phyloP scores from a whole-genome alignment of 192 early-diverging fungal genomes.

The Paraglomus brasilianum region DNA sequence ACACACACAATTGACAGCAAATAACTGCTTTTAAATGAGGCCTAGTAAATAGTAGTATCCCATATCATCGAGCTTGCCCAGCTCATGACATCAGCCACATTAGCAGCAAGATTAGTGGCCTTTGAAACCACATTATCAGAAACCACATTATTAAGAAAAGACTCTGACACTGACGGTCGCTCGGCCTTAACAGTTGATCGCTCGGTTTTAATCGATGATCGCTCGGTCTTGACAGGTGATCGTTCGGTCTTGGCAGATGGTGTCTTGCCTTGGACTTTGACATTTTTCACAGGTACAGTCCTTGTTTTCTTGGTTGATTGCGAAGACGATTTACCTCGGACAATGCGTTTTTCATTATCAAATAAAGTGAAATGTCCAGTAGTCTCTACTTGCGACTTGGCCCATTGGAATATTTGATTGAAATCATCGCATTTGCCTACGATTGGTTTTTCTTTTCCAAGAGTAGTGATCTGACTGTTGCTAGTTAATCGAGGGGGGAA shows the following conservation, averaged over 20 bases:
- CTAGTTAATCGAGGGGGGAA: too few relatives aligned
- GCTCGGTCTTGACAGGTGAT: not conserved
- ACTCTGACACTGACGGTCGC: not conserved
- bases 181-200: not conserved
- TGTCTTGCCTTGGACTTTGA: not conserved
- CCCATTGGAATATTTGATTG: constrained; percentile 24
- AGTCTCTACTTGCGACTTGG: constrained; percentile 25
- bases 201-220: not conserved
- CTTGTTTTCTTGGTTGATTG: not conserved
- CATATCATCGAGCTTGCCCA: constrained; percentile 30
- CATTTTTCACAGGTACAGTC: not conserved
- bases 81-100: constrained; percentile 29
- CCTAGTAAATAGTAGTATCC: constrained; percentile 26
- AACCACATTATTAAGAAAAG: not conserved
- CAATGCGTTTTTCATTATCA: constrained; percentile 10
- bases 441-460: not conserved
- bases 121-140: not conserved
- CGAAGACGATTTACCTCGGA: not conserved
- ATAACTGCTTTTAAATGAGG: too few relatives aligned
- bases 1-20: too few relatives aligned
- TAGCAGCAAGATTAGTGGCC: constrained; percentile 20
- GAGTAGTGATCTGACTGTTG: too few relatives aligned
- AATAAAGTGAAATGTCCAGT: constrained; percentile 16
- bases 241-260: not conserved
- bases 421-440: not conserved